Evolutionary conservation across 305 asterid species (phyloP).

Genomic region (Striga hermonthica): DNA sequence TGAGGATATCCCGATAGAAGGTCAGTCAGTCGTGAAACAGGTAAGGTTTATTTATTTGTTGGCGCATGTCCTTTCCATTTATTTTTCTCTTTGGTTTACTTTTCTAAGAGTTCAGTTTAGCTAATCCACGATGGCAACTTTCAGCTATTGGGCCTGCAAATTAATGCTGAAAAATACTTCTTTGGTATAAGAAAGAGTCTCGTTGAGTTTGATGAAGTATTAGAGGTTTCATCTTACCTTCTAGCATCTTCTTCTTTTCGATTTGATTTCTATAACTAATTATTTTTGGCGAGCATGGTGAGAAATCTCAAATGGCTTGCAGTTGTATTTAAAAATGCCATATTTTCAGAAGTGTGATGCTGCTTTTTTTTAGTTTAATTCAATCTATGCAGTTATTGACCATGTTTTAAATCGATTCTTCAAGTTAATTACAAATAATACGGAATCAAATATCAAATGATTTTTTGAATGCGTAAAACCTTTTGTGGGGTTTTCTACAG

Average conservation of each 20-base stretch:
- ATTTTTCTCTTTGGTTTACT: constrained; percentile 7
- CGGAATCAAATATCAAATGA: too few relatives aligned
- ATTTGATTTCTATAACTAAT: neutral
- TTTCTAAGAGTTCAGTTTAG: constrained; percentile 22
- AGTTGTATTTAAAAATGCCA: too few relatives aligned
- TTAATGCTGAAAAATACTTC: constrained; percentile 88
- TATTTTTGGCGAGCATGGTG: too few relatives aligned
- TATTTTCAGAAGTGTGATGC: neutral
- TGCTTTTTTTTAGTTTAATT: neutral
- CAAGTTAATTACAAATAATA: too few relatives aligned
- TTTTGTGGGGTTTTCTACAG: too few relatives aligned
- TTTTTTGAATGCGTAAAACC: too few relatives aligned
- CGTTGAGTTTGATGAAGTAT: constrained; percentile 96
- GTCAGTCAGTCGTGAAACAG: constrained; percentile 83
- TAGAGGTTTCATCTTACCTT: constrained; percentile 64
- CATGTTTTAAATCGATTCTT: neutral
- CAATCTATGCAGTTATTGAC: constrained; percentile 6
- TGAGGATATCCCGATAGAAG: constrained; percentile 92
- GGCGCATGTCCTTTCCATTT: too few relatives aligned
- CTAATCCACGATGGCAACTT: constrained; percentile 32
- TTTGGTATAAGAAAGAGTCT: constrained; percentile 92
- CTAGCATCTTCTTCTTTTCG: constrained; percentile 1
- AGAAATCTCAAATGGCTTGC: too few relatives aligned
- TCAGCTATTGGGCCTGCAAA: constrained; percentile 90
- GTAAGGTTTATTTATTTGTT: constrained; percentile 31